Conservation (phyloP, 441 rosid genomes). For the Monsonia emarginata region DNA sequence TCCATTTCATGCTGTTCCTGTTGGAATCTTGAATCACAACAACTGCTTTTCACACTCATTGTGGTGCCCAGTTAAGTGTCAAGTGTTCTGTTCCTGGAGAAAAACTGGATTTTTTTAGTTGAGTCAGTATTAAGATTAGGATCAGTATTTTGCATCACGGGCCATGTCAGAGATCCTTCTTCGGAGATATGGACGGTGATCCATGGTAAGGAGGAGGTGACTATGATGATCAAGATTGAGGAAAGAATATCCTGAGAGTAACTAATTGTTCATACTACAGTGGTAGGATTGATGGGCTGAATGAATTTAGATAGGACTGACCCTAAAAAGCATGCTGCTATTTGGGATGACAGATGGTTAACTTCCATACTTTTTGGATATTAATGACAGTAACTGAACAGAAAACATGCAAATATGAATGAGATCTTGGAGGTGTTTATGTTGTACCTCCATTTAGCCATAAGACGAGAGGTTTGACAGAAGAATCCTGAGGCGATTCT, state of each 20-base stretch:
- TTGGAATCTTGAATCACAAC: not conserved
- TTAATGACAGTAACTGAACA: not conserved
- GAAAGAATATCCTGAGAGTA: not conserved
- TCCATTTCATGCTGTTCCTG: not conserved
- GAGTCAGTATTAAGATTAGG: not conserved
- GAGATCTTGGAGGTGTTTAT: not conserved
- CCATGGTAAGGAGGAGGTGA: too few relatives aligned
- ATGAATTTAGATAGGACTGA: not conserved
- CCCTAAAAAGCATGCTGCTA: not conserved
- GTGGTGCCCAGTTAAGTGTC: not conserved
- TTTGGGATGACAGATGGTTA: too few relatives aligned
- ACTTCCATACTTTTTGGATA: not conserved
- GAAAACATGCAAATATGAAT: not conserved
- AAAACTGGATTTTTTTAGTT: not conserved
- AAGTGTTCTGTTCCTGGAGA: too few relatives aligned
- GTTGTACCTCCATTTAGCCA: constrained; percentile 42
- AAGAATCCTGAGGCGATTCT: constrained; percentile 27
- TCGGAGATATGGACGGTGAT: not conserved
- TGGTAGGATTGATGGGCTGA: too few relatives aligned
- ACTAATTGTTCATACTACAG: too few relatives aligned
- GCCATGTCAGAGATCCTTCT: not conserved
- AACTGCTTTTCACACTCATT: not conserved
- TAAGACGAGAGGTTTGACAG: constrained; percentile 29
- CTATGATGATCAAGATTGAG: not conserved
- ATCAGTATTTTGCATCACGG: not conserved